phyloP scores from a whole-genome alignment of 208 protist species.

The Tritrichomonas foetus region DNA sequence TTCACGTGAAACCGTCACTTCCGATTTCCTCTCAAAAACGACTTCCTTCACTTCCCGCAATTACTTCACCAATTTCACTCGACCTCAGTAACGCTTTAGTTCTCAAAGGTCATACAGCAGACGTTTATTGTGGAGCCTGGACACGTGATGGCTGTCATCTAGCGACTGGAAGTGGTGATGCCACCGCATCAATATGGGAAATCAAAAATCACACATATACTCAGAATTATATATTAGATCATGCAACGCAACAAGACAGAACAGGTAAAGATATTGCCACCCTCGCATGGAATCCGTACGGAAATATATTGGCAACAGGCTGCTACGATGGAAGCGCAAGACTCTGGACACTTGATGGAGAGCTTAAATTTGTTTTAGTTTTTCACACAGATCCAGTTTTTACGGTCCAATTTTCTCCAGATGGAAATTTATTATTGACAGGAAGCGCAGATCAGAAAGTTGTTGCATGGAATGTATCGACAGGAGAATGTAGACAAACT shows the following conservation, averaged over 20 bases:
- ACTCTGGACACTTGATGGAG: conserved; percentile 37
- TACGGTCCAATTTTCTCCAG: conserved; percentile 72
- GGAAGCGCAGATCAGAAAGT: conserved; percentile 70
- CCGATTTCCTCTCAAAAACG: neutral
- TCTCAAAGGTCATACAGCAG: neutral
- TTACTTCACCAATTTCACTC: neutral
- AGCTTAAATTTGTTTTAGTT: conserved; percentile 8
- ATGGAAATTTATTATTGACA: conserved; percentile 63
- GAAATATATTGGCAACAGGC: conserved; percentile 18
- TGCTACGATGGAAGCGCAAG: conserved; percentile 40
- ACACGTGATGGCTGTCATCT: neutral
- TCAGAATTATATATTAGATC: neutral
- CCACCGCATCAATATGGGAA: conserved; percentile 1
- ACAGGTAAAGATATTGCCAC: neutral
- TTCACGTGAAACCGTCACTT: neutral
- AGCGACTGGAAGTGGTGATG: neutral
- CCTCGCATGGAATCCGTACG: neutral
- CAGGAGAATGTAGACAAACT: conserved; percentile 56
- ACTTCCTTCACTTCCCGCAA: neutral
- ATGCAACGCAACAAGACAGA: conserved; percentile 7
- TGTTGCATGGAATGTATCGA: conserved; percentile 55
- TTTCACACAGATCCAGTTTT: conserved; percentile 71
- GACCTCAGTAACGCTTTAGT: neutral
- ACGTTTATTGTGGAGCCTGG: conserved; percentile 28
- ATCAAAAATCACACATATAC: neutral